phyloP scores from a whole-genome alignment of 2,329 filamentous ascomycete genomes.

The Paramyrothecium sp. region DNA sequence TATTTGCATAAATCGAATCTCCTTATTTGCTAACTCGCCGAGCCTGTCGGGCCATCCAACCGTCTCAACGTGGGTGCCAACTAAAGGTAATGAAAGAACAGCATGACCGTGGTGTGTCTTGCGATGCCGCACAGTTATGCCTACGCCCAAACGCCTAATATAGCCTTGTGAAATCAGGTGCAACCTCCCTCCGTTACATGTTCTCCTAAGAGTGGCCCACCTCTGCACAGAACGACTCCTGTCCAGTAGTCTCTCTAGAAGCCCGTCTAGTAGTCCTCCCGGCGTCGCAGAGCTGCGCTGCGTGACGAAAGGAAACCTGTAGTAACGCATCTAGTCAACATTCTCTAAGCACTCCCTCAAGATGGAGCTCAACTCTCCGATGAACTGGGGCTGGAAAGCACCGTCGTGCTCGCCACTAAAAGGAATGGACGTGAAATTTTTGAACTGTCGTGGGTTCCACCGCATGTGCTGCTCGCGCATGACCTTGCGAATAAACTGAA shows the following conservation, averaged over 20 bases:
- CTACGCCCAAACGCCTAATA: background rate
- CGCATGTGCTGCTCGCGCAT: constrained; percentile 18
- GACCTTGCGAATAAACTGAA: constrained; percentile 9
- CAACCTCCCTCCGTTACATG: too few relatives aligned
- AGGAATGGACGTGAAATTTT: constrained; percentile 14
- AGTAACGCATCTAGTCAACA: constrained; percentile 4
- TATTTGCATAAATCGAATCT: background rate
- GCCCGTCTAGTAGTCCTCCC: background rate
- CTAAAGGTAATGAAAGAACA: background rate
- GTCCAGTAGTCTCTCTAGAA: background rate
- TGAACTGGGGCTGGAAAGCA: constrained; percentile 15
- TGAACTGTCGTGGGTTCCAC: constrained; percentile 15
- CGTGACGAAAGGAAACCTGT: background rate
- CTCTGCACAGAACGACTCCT: too few relatives aligned
- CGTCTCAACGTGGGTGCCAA: background rate
- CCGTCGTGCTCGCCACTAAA: constrained; percentile 20
- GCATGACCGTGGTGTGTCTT: background rate
- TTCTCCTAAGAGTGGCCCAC: too few relatives aligned
- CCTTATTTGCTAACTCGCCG: background rate
- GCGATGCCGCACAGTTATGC: background rate
- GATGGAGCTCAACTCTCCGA: constrained; percentile 17
- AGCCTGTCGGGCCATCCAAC: background rate
- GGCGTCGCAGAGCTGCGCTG: background rate
- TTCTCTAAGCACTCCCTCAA: constrained; percentile 12
- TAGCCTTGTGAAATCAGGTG: background rate